These are phyloP conservation scores for Sistotremastrum suecicum DNA, from an alignment of 768 basidiomycete genomes.

Conservation along the genomic window DNA sequence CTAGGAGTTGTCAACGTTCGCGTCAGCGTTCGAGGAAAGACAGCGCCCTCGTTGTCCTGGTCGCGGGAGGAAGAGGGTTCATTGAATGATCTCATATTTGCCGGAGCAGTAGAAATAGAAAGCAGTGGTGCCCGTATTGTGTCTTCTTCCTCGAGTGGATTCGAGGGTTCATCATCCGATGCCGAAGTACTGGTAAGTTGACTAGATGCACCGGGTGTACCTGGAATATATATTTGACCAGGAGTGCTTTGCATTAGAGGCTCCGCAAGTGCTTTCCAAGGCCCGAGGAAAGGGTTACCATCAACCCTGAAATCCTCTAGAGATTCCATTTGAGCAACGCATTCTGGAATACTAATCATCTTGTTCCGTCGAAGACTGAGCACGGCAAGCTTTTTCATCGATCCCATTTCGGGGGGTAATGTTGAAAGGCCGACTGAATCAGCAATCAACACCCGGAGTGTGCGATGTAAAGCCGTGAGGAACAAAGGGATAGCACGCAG, in stretches of 20 bases:
- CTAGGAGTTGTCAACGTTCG: no score
- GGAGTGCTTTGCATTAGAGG: conserved; percentile 56
- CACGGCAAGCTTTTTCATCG: conserved; percentile 73
- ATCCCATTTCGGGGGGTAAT: conserved; percentile 59
- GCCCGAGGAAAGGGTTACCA: conserved; percentile 88
- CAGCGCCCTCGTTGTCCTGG: no score
- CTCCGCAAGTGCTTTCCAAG: conserved; percentile 82
- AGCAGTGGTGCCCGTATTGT: no score
- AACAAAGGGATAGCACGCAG: conserved; percentile 86
- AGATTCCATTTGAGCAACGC: conserved; percentile 79
- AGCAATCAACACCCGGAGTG: conserved; percentile 81
- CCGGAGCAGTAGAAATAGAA: no score
- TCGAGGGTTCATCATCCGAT: no score
- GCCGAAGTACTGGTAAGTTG: no score
- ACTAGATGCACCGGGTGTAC: background rate
- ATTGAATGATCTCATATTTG: no score
- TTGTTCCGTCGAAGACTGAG: conserved; percentile 82
- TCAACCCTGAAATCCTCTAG: conserved; percentile 87
- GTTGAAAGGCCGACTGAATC: conserved; percentile 75
- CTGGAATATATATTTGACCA: background rate
- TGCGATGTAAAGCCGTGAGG: conserved; percentile 49
- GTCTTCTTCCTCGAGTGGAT: no score
- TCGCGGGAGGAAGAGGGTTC: no score
- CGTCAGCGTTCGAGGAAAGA: no score
- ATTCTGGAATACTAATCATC: conserved; percentile 79